Conservation (phyloP, 768 basidiomycete species). For the Xanthoconium stramineum region DNA sequence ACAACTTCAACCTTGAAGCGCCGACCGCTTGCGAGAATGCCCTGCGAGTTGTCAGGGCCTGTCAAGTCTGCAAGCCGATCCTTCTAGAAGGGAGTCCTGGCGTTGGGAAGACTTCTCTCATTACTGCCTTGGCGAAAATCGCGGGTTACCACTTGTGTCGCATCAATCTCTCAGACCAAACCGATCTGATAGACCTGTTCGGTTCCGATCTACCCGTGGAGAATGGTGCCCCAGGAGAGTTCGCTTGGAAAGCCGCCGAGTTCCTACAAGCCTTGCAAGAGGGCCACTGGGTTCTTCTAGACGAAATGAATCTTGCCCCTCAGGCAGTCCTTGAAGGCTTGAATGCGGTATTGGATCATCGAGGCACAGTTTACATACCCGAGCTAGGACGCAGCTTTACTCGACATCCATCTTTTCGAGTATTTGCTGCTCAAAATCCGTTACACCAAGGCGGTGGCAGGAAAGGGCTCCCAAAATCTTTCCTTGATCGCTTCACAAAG, state of each 20-base stretch:
- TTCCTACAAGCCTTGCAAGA: slow-evolving; percentile 90
- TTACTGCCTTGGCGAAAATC: slow-evolving; percentile 80
- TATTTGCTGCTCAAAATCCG: slow-evolving; percentile 98
- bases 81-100: slow-evolving; percentile 97
- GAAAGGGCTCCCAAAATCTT: slow-evolving; percentile 96
- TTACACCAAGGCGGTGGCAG: slow-evolving; percentile 93
- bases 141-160: slow-evolving; percentile 79
- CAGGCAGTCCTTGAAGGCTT: slow-evolving; percentile 96
- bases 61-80: slow-evolving; percentile 87
- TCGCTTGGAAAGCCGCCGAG: slow-evolving; percentile 96
- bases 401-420: slow-evolving; percentile 90
- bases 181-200: slow-evolving; percentile 93
- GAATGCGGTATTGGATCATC: slow-evolving; percentile 93
- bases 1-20: slow-evolving; percentile 76
- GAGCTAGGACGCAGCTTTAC: slow-evolving; percentile 88
- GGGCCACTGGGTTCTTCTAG: slow-evolving; percentile 97
- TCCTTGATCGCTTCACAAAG: slow-evolving; percentile 97
- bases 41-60: slow-evolving; percentile 83
- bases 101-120: slow-evolving; percentile 94
- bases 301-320: slow-evolving; percentile 98
- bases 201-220: slow-evolving; percentile 96
- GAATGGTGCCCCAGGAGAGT: slow-evolving; percentile 86
- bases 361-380: slow-evolving; percentile 92
- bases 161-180: slow-evolving; percentile 98
- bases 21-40: slow-evolving; percentile 89